A percentile compares a stretch with the other conserved stretches of the same genome.
These are phyloP conservation scores for Ogataea sp. DNA, from an alignment of 805 yeast species.

Conservation along the genomic window DNA sequence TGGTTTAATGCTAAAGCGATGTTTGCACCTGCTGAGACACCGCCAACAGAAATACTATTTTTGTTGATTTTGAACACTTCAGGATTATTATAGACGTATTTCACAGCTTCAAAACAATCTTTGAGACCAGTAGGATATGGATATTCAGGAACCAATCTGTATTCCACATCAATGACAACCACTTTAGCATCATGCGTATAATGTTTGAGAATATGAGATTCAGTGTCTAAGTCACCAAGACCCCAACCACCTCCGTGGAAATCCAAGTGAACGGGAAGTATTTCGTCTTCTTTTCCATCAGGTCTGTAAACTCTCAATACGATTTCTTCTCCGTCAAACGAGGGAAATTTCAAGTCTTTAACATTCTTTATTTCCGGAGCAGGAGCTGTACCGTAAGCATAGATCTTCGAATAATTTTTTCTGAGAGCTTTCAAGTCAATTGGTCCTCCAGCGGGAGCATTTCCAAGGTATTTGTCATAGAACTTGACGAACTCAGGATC, in stretches of 20 bases:
- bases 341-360: constrained; percentile 9
- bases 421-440: constrained; percentile 16
- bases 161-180: constrained; percentile 25
- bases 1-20: constrained; percentile 22
- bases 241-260: constrained; percentile 30
- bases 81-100: constrained; percentile 18
- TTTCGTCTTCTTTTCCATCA: constrained; percentile 10
- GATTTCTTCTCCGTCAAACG: constrained; percentile 15
- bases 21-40: constrained; percentile 18
- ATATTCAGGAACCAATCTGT: constrained; percentile 22
- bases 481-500: constrained; percentile 18
- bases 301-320: constrained; percentile 23
- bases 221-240: constrained; percentile 24
- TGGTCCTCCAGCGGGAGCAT: constrained; percentile 13
- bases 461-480: constrained; percentile 18
- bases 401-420: constrained; percentile 16
- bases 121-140: constrained; percentile 21
- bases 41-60: constrained; percentile 19
- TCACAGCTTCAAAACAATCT: constrained; percentile 22
- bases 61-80: constrained; percentile 12
- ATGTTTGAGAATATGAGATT: constrained; percentile 20
- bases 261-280: constrained; percentile 24
- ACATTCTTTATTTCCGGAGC: constrained; percentile 13
- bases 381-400: constrained; percentile 20
- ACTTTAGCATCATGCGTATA: constrained; percentile 16